Conservation (phyloP, 2,329 filamentous ascomycete genomes). For the Venturiaceae sp. region DNA sequence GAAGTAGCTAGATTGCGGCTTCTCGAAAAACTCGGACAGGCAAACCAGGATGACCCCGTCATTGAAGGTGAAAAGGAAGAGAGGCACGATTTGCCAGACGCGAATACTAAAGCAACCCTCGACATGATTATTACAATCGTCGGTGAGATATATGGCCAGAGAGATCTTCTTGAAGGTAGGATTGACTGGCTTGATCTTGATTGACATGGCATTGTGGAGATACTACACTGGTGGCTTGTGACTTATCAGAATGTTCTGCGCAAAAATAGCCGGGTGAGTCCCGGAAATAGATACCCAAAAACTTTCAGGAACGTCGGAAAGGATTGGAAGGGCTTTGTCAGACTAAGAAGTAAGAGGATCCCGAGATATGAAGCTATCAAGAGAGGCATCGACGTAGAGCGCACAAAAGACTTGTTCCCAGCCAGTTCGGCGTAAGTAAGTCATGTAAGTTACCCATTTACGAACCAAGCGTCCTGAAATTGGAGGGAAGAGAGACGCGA, state of each 20-base stretch:
- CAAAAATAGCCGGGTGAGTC: not conserved
- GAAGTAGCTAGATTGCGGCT: not conserved
- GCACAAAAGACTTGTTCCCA: not conserved
- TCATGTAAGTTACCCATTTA: not conserved
- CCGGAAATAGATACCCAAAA: not conserved
- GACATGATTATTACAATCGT: slow-evolving; percentile 88
- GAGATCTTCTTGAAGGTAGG: slow-evolving; percentile 55
- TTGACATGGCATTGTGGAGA: too few species aligned
- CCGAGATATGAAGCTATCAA: not conserved
- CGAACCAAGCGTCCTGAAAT: too few species aligned
- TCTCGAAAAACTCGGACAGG: not conserved
- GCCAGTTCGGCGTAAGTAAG: not conserved
- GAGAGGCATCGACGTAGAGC: not conserved
- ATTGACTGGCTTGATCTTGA: not conserved
- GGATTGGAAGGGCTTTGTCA: too few species aligned
- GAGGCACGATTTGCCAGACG: slow-evolving; percentile 4
- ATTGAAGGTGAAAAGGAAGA: slow-evolving; percentile 17
- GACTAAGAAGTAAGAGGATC: too few species aligned
- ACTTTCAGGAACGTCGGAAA: too few species aligned
- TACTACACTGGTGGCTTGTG: too few species aligned
- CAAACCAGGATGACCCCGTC: not conserved
- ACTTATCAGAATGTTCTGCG: too few species aligned
- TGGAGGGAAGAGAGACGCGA: not conserved
- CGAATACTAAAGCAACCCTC: slow-evolving; percentile 52
- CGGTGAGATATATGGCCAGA: slow-evolving; percentile 82